Base-by-base conservation (phyloP, 2,329 filamentous ascomycete genomes). In the Periconia sp. region DNA sequence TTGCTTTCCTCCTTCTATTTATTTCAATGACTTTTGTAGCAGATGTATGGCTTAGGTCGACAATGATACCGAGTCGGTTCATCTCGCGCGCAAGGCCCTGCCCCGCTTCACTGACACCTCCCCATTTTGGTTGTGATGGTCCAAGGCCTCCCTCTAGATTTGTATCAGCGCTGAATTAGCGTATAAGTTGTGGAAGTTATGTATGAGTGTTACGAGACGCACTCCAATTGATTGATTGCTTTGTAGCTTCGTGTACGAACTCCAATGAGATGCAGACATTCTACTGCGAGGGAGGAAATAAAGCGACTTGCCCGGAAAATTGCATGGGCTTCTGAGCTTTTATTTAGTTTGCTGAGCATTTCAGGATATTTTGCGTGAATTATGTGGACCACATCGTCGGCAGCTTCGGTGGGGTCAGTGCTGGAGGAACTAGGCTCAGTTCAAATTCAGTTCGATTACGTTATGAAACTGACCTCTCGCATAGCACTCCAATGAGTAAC, bases 41-140 rank as follows among this genome's bases (percentile, higher is more conserved):
- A 56, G 85, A 78, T n/a, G 84, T 82, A 68, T 96, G 92, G 6
- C 87, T 79, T 19, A 96, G 76, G 64, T 96, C 92, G 24, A 96
- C 87, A 17, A 96, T 84, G 84, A 96, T 90, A 13, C 92, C 92
- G 2, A 96, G 75, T 2, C 92, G 81, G 67, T 96, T 96, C 91
- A 96, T 96, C 75, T 96, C 92, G 15, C 75, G 74, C 21, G 96
- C 77, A 0, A 95, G 71, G 10, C 76, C 63, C 36, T 80, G 79
- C 7, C 91, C 92, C 1, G 78, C 77, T 0, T 78, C 73, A 45
- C 86, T 91, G 1, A 96, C 75, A 1, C 91, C 92, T 41, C 78
- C 73, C 81, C 84, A 88, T 39, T 78, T 72, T 0, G 86, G 81
- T 40, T 78, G 73, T 24, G 70, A 69, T 11, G 41, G 40, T 22